Conservation (phyloP, 208 protist species). For the Trypanosoma vivax region DNA sequence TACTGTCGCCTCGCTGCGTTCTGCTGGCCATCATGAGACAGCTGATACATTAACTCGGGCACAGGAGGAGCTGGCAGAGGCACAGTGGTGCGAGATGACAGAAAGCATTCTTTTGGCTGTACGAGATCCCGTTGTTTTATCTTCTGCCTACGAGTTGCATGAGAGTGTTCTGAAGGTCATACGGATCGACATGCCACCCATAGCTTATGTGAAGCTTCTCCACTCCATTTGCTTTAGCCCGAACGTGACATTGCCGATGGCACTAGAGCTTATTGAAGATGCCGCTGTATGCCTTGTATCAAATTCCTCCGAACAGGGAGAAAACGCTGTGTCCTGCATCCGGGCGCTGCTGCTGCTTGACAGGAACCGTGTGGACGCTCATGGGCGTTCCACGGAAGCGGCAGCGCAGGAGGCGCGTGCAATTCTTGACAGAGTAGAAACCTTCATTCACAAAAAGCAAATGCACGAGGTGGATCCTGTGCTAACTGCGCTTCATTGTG, state of each 20-base stretch:
- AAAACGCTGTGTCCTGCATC: slow-evolving; percentile 72
- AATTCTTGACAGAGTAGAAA: slow-evolving; percentile 69
- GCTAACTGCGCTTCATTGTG: slow-evolving; percentile 58
- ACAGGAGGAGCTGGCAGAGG: slow-evolving; percentile 28
- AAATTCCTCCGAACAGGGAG: slow-evolving; percentile 36
- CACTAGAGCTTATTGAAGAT: slow-evolving; percentile 58
- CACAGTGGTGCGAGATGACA: slow-evolving; percentile 79
- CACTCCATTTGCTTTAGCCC: slow-evolving; percentile 69
- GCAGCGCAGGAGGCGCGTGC: slow-evolving; percentile 52
- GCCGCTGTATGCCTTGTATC: slow-evolving; percentile 43
- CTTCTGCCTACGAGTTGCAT: slow-evolving; percentile 66
- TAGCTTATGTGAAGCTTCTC: slow-evolving; percentile 79
- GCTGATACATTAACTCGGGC: slow-evolving; percentile 34
- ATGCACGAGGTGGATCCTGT: slow-evolving; percentile 85
- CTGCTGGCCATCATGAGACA: slow-evolving; percentile 24
- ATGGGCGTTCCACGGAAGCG: slow-evolving; percentile 27
- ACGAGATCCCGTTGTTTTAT: slow-evolving; percentile 51
- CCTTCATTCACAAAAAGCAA: slow-evolving; percentile 55
- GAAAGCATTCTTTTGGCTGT: slow-evolving; percentile 53
- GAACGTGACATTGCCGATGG: slow-evolving; percentile 52
- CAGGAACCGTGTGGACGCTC: slow-evolving; percentile 18
- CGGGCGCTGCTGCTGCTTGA: slow-evolving; percentile 73
- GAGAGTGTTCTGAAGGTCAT: slow-evolving; percentile 52
- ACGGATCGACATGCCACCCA: slow-evolving; percentile 76
- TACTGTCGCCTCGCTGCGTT: slow-evolving; percentile 29